Evolutionary conservation across 306 rosid genomes (phyloP), one percentile per base, ranked within the genome.

Genomic region (Dryas octopetala): DNA sequence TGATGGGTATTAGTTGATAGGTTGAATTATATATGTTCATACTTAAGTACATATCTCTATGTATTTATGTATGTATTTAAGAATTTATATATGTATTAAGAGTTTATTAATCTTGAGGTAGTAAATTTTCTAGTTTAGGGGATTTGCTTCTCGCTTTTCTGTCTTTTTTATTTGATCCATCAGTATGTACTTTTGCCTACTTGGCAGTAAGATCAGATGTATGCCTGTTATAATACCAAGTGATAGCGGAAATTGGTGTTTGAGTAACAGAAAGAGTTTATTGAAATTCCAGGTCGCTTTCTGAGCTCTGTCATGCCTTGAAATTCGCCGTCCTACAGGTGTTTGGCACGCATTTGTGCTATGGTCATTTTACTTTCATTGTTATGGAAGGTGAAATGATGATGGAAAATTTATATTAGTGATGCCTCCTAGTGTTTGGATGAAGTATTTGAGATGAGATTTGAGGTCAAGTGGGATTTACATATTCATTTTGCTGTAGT

Each of bases 51-150:
- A 72, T 19, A 50, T 13, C 6, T 50, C 17, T 66, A 40, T 79
- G 55, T 76, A 47, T 69, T 74, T 73, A 61, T 66, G 73, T 54
- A 54, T 54, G 7, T n/a, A 1, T 54, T 16, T 62, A 49, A 38
- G 78, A 47, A 44, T 68, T 72, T 76, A 62, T 66, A 83, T 83
- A 70, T 58, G 75, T 68, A 52, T 68, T 78, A 79, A 70, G 14
- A 62, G 58, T 76, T 65, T 59, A 67, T 59, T 64, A 80, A 47
- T 74, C 38, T 47, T 14, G 62, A 28, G 68, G 66, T 68, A 76
- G 79, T 72, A n/a, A 75, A 72, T 62, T 73, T 48, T 76, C 38
- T 71, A 19, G 54, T 66, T 70, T 19, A 13, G 51, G 74, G 70
- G 55, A 50, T 61, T 74, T 8, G 73, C 60, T 63, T 49, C 71